Base-by-base conservation (phyloP, 2,329 filamentous ascomycete species). In the Orbilia ellipsospora region DNA sequence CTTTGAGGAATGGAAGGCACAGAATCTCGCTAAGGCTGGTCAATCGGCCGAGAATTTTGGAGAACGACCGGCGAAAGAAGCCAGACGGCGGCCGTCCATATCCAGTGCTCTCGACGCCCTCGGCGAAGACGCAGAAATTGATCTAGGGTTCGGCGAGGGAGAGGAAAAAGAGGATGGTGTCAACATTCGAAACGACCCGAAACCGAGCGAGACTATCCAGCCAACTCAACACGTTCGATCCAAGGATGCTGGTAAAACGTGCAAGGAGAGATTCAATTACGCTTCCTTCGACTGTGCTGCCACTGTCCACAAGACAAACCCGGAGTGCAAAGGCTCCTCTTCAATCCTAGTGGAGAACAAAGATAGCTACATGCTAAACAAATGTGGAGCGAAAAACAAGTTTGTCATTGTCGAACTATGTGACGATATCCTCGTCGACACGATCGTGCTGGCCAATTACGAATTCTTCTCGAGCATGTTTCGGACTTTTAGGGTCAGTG, bases 381-480 rank as follows among this genome's bases (percentile, higher is more conserved):
- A 94, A 81, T 99, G 95, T 83, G 89, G 90, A 4, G 89, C 89
- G 18, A 85, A 90, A 79, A 94, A 96, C 84, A 98, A 98, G 82
- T 97, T 96, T 81, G 86, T 98, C 77, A 94, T 98, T 74, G 89
- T 99, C 74, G 95, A 99, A 83, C 86, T 99, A 31, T 98, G 93
- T 82, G 93, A 96, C 79, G 88, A 89, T 78, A 91, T 90, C 52
- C 86, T 96, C 52, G 91, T 99, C 72, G 95, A 99, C 81, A 99
- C 95, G 0, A 86, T 99, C 48, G 95, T 98, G n/a, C 86, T 99
- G 64, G 95, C 94, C 77, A 99, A 99, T 82, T 99, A 96, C 80
- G 95, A 99, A 82, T 99, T 99, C 85, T 99, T 99, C 85, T 97
- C 93, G 66, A 97, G 93, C 81, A 97, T 96, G 87, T 92, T 98